Conservation (phyloP, 441 rosid genomes). For the Jatropha podagrica region DNA sequence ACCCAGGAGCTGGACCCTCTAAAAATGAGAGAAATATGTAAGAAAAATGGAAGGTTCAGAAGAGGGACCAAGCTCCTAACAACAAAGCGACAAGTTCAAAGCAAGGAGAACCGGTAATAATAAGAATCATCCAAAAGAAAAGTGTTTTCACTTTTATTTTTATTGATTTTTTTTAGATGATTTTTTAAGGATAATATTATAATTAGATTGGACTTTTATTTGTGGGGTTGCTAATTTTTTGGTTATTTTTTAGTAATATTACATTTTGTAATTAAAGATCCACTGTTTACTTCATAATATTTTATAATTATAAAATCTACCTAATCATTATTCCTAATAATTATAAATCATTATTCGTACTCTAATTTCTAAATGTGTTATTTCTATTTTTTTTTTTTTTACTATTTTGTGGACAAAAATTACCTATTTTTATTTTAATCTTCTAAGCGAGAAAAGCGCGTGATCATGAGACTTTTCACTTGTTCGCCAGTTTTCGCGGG, state of each 20-base stretch:
- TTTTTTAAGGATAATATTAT: neutral
- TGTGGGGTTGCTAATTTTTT: neutral
- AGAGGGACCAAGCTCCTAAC: constrained; percentile 7
- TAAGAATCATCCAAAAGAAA: too few relatives aligned
- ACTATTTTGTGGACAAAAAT: neutral
- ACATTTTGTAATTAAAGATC: neutral
- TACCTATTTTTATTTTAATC: neutral
- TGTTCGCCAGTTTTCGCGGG: constrained; percentile 10
- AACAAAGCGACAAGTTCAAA: constrained; percentile 20
- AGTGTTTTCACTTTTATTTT: neutral
- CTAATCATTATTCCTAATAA: too few relatives aligned
- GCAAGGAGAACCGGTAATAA: constrained; percentile 14
- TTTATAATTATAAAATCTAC: neutral
- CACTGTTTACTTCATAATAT: neutral
- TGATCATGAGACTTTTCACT: constrained; percentile 8
- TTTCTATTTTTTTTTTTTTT: neutral
- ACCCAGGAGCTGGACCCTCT: constrained; percentile 13
- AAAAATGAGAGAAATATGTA: neutral
- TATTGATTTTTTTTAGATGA: neutral
- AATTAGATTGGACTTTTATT: neutral
- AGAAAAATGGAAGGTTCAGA: constrained; percentile 11
- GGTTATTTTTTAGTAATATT: too few relatives aligned
- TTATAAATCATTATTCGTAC: too few relatives aligned
- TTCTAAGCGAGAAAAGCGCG: constrained; percentile 8
- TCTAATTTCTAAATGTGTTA: neutral